Percentiles rank a stretch among this genome's conserved stretches.
Conservation (phyloP, 2,329 filamentous ascomycete species). For the Zarea fungicola region DNA sequence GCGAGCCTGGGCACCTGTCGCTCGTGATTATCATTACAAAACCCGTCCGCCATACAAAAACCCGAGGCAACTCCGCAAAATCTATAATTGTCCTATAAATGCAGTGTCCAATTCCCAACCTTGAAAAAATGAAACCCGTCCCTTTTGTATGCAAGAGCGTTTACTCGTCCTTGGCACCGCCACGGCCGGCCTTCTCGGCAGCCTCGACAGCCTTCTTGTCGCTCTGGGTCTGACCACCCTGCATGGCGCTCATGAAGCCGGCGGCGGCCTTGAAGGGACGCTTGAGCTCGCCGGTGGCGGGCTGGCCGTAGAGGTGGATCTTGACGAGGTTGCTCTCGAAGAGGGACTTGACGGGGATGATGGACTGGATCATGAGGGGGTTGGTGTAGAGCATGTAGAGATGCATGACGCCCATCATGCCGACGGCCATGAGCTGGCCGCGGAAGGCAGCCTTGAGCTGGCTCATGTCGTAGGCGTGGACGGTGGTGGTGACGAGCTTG, state of each 20-base stretch:
- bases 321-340: slow-evolving; percentile 95
- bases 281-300: slow-evolving; percentile 86
- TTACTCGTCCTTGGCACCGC: slow-evolving; percentile 69
- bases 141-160: slow-evolving; percentile 8
- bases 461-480: slow-evolving; percentile 86
- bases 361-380: slow-evolving; percentile 96
- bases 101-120: neutral
- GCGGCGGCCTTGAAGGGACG: slow-evolving; percentile 85
- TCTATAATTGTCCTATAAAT: neutral
- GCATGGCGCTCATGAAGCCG: slow-evolving; percentile 77
- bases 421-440: slow-evolving; percentile 89
- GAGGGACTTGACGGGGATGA: slow-evolving; percentile 93
- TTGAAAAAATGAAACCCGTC: no score
- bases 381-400: slow-evolving; percentile 99
- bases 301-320: slow-evolving; percentile 85
- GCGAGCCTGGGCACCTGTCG: neutral
- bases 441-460: slow-evolving; percentile 85
- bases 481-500: slow-evolving; percentile 93
- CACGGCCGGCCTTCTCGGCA: slow-evolving; percentile 68
- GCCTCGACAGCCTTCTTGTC: slow-evolving; percentile 86
- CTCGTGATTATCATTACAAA: neutral
- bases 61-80: neutral
- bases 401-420: slow-evolving; percentile 99
- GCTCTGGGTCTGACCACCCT: slow-evolving; percentile 72
- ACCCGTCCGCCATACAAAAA: neutral